phyloP scores from a whole-genome alignment of 805 yeast genomes.

The Hanseniaspora pseudoguilliermondii region DNA sequence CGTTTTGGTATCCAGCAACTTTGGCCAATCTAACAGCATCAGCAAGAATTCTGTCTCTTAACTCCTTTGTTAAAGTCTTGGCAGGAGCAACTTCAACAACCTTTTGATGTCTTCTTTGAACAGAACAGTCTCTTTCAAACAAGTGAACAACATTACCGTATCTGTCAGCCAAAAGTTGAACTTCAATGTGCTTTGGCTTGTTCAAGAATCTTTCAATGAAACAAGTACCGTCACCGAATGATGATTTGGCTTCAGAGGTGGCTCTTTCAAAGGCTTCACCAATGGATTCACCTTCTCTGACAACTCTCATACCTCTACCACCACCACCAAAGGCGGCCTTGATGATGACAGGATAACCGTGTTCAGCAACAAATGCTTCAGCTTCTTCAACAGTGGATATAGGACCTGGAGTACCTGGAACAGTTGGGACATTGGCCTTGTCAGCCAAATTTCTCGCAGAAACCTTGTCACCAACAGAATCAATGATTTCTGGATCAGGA shows the following conservation, averaged over 20 bases:
- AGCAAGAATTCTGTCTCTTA: conserved; percentile 81
- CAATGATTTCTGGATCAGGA: conserved; percentile 77
- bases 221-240: conserved; percentile 98
- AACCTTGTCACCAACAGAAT: conserved; percentile 93
- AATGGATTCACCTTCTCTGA: conserved; percentile 87
- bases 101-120: conserved; percentile 97
- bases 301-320: conserved; percentile 99
- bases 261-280: conserved; percentile 89
- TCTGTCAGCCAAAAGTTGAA: conserved; percentile 84
- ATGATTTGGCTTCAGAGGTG: conserved; percentile 79
- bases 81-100: conserved; percentile 99
- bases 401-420: conserved; percentile 98
- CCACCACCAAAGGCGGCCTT: conserved; percentile 99
- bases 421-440: conserved; percentile 74
- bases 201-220: conserved; percentile 91
- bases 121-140: conserved; percentile 98
- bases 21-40: conserved; percentile 91
- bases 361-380: conserved; percentile 55
- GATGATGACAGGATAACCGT: conserved; percentile 93
- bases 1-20: conserved; percentile 82
- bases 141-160: conserved; percentile 91
- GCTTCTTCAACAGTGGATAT: conserved; percentile 74
- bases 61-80: conserved; percentile 65
- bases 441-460: conserved; percentile 82
- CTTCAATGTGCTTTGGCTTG: conserved; percentile 96